Evolutionary conservation across 345 rosid genomes (phyloP).

Genomic region (Eucalyptus curtisii): DNA sequence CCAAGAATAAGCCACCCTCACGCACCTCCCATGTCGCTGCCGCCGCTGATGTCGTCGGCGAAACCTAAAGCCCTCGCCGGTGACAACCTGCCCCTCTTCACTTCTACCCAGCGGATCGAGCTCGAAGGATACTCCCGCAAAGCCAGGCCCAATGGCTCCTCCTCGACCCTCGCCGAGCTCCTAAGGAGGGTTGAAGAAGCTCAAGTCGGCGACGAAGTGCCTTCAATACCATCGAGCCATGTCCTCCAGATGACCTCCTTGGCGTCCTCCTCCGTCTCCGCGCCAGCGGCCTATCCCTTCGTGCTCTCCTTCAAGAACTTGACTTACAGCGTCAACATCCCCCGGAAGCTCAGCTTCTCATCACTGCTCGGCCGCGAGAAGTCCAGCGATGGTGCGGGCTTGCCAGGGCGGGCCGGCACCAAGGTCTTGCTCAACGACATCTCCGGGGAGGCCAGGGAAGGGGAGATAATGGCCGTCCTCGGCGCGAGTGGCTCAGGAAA

Average conservation of each 20-base stretch:
- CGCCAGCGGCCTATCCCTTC: slow-evolving; percentile 43
- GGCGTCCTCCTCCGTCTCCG: slow-evolving; percentile 19
- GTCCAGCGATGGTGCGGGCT: neutral
- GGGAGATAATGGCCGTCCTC: slow-evolving; percentile 87
- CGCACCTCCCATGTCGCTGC: slow-evolving; percentile 14
- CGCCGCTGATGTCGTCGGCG: slow-evolving; percentile 10
- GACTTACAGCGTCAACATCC: slow-evolving; percentile 52
- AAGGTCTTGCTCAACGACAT: slow-evolving; percentile 39
- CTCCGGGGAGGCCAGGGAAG: slow-evolving; percentile 62
- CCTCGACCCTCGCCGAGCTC: slow-evolving; percentile 54
- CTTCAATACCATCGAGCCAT: neutral
- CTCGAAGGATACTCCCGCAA: slow-evolving; percentile 17
- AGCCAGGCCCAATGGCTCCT: slow-evolving; percentile 9
- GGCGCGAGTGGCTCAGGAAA: slow-evolving; percentile 97
- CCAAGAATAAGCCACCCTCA: neutral
- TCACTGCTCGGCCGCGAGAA: slow-evolving; percentile 1
- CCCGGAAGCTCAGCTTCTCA: slow-evolving; percentile 19
- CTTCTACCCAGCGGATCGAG: slow-evolving; percentile 18
- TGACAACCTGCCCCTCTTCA: slow-evolving; percentile 22
- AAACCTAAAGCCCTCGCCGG: neutral
- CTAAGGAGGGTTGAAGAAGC: slow-evolving; percentile 50
- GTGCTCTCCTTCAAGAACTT: slow-evolving; percentile 62
- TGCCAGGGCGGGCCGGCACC: neutral
- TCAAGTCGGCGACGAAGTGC: neutral
- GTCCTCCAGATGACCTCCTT: slow-evolving; percentile 14